phyloP scores from a whole-genome alignment of 768 basidiomycete genomes.

The Grammothele lineata region DNA sequence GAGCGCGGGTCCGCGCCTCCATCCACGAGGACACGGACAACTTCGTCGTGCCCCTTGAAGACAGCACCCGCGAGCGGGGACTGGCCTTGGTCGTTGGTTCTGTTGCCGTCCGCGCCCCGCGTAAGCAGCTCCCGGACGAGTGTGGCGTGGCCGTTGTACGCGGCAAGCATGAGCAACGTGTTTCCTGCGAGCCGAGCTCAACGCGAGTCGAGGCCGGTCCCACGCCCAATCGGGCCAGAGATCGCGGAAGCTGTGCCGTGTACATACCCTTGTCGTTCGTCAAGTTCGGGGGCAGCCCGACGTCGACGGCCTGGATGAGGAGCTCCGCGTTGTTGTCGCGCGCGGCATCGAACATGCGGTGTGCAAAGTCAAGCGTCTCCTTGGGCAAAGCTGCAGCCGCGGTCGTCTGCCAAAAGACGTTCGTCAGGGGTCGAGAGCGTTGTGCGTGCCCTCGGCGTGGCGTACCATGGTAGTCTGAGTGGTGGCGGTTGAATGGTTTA shows the following conservation, averaged over 20 bases:
- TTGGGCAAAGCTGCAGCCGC: slow-evolving; percentile 24
- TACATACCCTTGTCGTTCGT: slow-evolving; percentile 63
- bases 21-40: slow-evolving; percentile 51
- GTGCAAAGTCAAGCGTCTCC: slow-evolving; percentile 47
- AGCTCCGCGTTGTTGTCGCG: slow-evolving; percentile 51
- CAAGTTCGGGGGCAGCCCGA: slow-evolving; percentile 67
- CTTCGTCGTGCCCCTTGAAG: slow-evolving; percentile 65
- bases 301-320: slow-evolving; percentile 57
- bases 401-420: no score
- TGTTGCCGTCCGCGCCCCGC: slow-evolving; percentile 61
- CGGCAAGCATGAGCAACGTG: slow-evolving; percentile 74
- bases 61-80: slow-evolving; percentile 74
- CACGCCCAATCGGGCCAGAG: no score
- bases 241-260: no score
- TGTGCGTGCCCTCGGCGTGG: no score
- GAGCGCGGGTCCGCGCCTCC: slow-evolving; percentile 56
- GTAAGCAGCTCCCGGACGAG: slow-evolving; percentile 50
- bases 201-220: no score
- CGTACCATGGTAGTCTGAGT: no score
- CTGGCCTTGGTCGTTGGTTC: slow-evolving; percentile 67
- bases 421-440: no score
- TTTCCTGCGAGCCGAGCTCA: slow-evolving; percentile 45
- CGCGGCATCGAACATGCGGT: slow-evolving; percentile 73
- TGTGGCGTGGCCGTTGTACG: slow-evolving; percentile 62
- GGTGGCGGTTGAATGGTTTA: no score